Evolutionary conservation across 345 rosid species (phyloP).

Genomic region (Salix caprea): DNA sequence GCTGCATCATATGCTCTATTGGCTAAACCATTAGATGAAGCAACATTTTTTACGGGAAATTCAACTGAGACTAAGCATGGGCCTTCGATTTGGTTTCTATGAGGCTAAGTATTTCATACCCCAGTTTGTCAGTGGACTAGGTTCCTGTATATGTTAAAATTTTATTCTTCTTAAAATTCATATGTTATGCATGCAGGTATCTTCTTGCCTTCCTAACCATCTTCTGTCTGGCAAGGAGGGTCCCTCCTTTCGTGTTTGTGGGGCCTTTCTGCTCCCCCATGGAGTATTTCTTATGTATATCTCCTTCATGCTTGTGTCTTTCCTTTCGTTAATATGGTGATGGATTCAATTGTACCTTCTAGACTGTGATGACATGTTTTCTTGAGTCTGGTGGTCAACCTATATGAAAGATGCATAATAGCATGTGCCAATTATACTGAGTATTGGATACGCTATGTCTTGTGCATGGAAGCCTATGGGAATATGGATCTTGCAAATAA

Average conservation of each 20-base stretch:
- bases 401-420: slow-evolving; percentile 90
- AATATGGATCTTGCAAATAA: slow-evolving; percentile 83
- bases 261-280: slow-evolving; percentile 80
- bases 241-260: slow-evolving; percentile 77
- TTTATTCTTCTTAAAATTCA: slow-evolving; percentile 63
- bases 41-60: slow-evolving; percentile 86
- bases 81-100: slow-evolving; percentile 83
- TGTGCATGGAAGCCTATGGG: slow-evolving; percentile 75
- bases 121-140: slow-evolving; percentile 77
- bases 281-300: slow-evolving; percentile 87
- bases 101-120: slow-evolving; percentile 94
- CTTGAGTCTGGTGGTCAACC: slow-evolving; percentile 67
- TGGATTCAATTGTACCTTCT: slow-evolving; percentile 6
- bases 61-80: slow-evolving; percentile 95
- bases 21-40: slow-evolving; percentile 99
- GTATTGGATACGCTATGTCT: slow-evolving; percentile 82
- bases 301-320: slow-evolving; percentile 55
- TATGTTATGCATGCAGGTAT: slow-evolving; percentile 97
- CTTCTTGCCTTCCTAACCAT: slow-evolving; percentile 91
- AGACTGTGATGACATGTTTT: slow-evolving; percentile 20
- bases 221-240: slow-evolving; percentile 96
- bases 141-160: slow-evolving; percentile 52
- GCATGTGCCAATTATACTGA: slow-evolving; percentile 96
- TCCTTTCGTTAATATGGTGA: slow-evolving; percentile 18
- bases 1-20: slow-evolving; percentile 93